Conservation (phyloP, 169 alveolate species). For the Eimeria acervulina region DNA sequence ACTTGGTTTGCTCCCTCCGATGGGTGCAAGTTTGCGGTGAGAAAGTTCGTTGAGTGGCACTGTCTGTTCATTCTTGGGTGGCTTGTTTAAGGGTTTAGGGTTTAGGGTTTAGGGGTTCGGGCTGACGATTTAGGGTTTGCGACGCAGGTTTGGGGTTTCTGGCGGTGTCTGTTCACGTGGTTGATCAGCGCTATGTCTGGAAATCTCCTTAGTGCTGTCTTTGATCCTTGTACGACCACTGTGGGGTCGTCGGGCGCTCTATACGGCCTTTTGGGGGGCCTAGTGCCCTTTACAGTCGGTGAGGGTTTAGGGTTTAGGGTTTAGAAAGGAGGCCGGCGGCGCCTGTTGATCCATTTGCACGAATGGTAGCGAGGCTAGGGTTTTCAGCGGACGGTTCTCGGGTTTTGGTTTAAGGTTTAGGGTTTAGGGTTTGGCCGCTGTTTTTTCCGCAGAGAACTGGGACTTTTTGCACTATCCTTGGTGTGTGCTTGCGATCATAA, state of each 20-base stretch:
- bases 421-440: slow-evolving; percentile 2
- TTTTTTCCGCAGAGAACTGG: slow-evolving; percentile 36
- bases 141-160: slow-evolving; percentile 93
- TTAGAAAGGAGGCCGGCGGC: neutral
- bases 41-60: neutral
- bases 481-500: slow-evolving; percentile 39
- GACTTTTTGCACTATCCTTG: slow-evolving; percentile 27
- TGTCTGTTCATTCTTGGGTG: neutral
- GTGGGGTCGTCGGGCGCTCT: slow-evolving; percentile 95
- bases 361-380: neutral
- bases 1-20: neutral
- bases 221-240: slow-evolving; percentile 93
- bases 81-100: neutral
- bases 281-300: slow-evolving; percentile 91
- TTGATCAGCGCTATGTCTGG: slow-evolving; percentile 91
- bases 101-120: neutral
- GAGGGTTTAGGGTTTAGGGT: neutral
- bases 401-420: neutral
- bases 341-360: neutral
- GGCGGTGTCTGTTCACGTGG: slow-evolving; percentile 89
- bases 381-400: neutral
- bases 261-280: slow-evolving; percentile 94
- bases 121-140: neutral
- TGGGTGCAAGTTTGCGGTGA: neutral
- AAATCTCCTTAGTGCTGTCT: slow-evolving; percentile 90